Base-by-base conservation (phyloP, 2,329 filamentous ascomycete genomes). In the Boeremia exigua region DNA sequence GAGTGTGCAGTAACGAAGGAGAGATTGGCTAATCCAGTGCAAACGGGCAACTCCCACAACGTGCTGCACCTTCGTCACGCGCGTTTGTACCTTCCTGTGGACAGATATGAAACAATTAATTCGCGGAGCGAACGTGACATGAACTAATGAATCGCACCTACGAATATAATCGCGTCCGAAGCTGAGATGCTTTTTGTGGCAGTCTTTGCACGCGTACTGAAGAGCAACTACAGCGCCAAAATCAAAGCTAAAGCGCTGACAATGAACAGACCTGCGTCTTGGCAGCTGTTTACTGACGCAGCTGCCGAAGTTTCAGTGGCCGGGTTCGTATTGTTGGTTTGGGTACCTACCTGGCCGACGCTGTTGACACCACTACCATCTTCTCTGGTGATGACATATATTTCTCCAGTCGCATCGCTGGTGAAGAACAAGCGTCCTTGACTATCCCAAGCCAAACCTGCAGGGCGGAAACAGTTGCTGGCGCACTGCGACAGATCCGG, bases 401-500 rank as follows among this genome's bases (percentile, higher is more conserved):
- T 81, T 77, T 90, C 87, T 6, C 87, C 88, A 0, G 86, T 87
- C 12, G 79, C 70, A 69, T 90, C 88, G 4, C 82, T 86, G 53
- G 78, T 83, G 77, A 89, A 82, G 73, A 84, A 90, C 8, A 90
- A 73, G 6, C 87, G 76, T 7, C 81, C 84, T 37, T 79, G 63
- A 8, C 60, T 60, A 69, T 82, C 79, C 69, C 78, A 81, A 0
- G 79, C 80, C 6, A 90, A 74, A 1, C 86, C 84, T 1, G 85
- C 85, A 25, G 87, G 87, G 2, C 87, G 80, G 75, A 90, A 86
- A 72, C 87, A 90, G 4, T 70, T 67, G 37, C 76, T 75, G 0
- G 85, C 85, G 56, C 87, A 89, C 3, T 70, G 69, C 10, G 75
- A 74, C 5, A 81, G 73, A 61, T 88, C 80, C 1, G 75, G 62